Percentiles rank a stretch among this genome's conserved stretches.
phyloP scores from a whole-genome alignment of 208 protist species.

The Acanthamoeba royreba region DNA sequence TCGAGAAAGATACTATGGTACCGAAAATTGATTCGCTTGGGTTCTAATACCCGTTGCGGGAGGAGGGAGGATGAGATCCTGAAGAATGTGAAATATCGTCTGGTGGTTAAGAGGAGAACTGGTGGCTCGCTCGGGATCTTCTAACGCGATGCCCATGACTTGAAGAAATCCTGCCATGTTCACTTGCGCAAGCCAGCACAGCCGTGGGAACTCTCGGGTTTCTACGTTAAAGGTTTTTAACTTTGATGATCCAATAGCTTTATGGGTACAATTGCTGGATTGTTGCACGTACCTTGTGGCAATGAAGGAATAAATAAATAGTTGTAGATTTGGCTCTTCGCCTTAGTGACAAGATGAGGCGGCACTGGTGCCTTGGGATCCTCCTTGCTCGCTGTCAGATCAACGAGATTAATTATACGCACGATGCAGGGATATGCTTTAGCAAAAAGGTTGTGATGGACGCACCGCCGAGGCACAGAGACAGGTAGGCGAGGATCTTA shows the following conservation, averaged over 20 bases:
- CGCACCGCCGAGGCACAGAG: not conserved
- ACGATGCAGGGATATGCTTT: not conserved
- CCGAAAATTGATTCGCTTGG: not conserved
- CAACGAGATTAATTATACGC: not conserved
- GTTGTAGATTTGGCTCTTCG: not conserved
- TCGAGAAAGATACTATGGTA: not conserved
- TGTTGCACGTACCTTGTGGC: not conserved
- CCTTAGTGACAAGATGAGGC: not conserved
- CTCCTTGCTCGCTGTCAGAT: not conserved
- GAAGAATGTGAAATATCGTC: conserved; percentile 2
- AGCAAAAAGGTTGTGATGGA: not conserved
- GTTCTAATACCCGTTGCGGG: not conserved
- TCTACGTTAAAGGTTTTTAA: not conserved
- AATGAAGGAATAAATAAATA: not conserved
- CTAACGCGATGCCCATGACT: not conserved
- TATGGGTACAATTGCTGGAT: not conserved
- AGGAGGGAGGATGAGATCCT: not conserved
- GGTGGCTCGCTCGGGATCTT: not conserved
- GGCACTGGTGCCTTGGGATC: not conserved
- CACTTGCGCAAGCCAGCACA: not conserved
- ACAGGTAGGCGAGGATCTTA: not conserved
- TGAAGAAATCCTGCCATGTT: not conserved
- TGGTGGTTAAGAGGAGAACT: not conserved
- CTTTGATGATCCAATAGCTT: too few relatives aligned
- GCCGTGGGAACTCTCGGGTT: not conserved